Evolutionary conservation across 129 eudicot genomes (phyloP).

Genomic region (Ambrosia artemisiifolia): DNA sequence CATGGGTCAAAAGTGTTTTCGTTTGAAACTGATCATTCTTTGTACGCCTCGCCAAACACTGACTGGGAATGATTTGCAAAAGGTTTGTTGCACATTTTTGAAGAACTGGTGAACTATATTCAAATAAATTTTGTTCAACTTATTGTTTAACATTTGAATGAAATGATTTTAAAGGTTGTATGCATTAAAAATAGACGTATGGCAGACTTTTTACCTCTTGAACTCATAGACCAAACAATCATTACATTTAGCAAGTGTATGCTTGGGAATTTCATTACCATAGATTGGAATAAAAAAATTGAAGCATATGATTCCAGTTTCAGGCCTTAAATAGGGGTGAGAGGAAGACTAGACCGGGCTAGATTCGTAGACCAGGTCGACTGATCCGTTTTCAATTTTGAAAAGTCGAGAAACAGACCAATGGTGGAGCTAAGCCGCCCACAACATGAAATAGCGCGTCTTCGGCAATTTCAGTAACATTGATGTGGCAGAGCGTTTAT

Average conservation of each 20-base stretch:
- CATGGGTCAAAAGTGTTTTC: neutral
- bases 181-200: too few relatives aligned
- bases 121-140: neutral
- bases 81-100: neutral
- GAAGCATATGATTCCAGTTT: neutral
- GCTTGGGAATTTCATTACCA: neutral
- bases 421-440: neutral
- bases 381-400: too few relatives aligned
- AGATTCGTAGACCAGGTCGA: too few relatives aligned
- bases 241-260: neutral
- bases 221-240: conserved; percentile 1
- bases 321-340: conserved; percentile 2
- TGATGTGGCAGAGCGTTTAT: neutral
- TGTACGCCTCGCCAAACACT: neutral
- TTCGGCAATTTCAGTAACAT: neutral
- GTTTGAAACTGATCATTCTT: neutral
- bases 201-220: neutral
- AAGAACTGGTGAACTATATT: neutral
- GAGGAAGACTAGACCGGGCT: too few relatives aligned
- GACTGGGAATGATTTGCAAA: neutral
- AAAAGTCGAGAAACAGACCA: neutral
- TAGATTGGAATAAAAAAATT: neutral
- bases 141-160: neutral
- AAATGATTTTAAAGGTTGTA: too few relatives aligned
- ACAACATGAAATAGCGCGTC: neutral